Conservation (phyloP, 1,139 yeast genomes). For the Hanseniaspora uvarum region DNA sequence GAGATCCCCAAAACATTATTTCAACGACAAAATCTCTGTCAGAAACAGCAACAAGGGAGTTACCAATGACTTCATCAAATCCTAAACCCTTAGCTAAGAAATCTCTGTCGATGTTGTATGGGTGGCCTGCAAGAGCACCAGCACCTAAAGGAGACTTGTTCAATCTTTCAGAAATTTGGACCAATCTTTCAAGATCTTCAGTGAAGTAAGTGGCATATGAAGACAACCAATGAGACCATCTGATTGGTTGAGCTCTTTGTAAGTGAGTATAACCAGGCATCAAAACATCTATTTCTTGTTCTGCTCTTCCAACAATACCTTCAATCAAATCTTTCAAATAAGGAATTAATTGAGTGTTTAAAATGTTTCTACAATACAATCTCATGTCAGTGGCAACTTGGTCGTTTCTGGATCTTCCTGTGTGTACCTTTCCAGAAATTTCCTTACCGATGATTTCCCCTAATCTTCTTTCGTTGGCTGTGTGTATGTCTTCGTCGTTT, state of each 20-base stretch:
- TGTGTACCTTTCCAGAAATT: conserved; percentile 94
- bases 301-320: conserved; percentile 65
- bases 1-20: conserved; percentile 92
- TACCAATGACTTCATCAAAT: conserved; percentile 78
- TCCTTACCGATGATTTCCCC: conserved; percentile 91
- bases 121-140: conserved; percentile 98
- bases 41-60: conserved; percentile 86
- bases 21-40: conserved; percentile 97
- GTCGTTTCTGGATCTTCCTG: conserved; percentile 96
- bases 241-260: conserved; percentile 97
- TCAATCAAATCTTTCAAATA: conserved; percentile 53
- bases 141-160: conserved; percentile 88
- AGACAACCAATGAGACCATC: conserved; percentile 97
- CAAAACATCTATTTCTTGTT: conserved; percentile 71
- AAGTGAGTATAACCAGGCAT: conserved; percentile 99
- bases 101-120: conserved; percentile 94
- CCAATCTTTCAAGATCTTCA: conserved; percentile 76
- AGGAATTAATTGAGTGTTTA: conserved; percentile 48
- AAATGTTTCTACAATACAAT: conserved; percentile 73
- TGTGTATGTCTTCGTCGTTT: conserved; percentile 96
- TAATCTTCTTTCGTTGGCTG: conserved; percentile 94
- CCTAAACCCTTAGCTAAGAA: conserved; percentile 69
- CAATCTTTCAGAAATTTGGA: conserved; percentile 69
- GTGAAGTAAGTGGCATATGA: conserved; percentile 90
- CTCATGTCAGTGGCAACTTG: conserved; percentile 99